These are phyloP conservation scores for Cucumis hystrix DNA, from an alignment of 306 rosid genomes.

Conservation along the genomic window DNA sequence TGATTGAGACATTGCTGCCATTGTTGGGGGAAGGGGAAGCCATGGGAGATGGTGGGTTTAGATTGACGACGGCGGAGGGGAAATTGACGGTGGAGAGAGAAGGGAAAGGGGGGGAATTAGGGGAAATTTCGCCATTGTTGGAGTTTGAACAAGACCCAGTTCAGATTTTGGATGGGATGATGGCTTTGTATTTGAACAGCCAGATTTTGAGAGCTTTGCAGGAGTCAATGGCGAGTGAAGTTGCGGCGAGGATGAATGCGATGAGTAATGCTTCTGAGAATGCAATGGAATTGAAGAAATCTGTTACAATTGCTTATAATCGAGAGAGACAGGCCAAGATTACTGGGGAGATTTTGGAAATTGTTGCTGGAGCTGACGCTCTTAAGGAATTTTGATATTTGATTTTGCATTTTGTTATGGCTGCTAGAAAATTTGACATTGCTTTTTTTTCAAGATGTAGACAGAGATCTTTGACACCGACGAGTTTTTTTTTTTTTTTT, in stretches of 20 bases:
- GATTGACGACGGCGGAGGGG: conserved; percentile 55
- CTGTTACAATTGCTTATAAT: conserved; percentile 38
- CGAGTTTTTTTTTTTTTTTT: no score
- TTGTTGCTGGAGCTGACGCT: conserved; percentile 76
- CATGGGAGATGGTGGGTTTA: conserved; percentile 47
- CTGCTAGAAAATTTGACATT: neutral
- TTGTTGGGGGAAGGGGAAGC: conserved; percentile 36
- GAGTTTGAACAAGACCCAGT: conserved; percentile 76
- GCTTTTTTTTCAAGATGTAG: neutral
- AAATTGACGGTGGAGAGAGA: conserved; percentile 48
- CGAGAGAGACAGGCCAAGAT: conserved; percentile 61
- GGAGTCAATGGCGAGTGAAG: conserved; percentile 75
- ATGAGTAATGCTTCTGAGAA: conserved; percentile 73
- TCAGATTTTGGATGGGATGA: conserved; percentile 76
- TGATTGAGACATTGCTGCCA: conserved; percentile 59
- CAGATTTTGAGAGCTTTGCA: conserved; percentile 66
- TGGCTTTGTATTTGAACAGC: conserved; percentile 74
- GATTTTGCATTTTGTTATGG: neutral
- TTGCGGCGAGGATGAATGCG: conserved; percentile 75
- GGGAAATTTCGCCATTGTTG: conserved; percentile 30
- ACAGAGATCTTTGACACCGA: neutral
- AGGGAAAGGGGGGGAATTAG: conserved; percentile 5
- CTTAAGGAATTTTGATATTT: conserved; percentile 24
- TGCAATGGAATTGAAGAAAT: conserved; percentile 50
- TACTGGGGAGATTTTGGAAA: conserved; percentile 70